Percentiles rank a stretch among this genome's conserved stretches.
These are phyloP conservation scores for Seiridium unicorne DNA, from an alignment of 2,329 filamentous ascomycete genomes.

Conservation along the genomic window DNA sequence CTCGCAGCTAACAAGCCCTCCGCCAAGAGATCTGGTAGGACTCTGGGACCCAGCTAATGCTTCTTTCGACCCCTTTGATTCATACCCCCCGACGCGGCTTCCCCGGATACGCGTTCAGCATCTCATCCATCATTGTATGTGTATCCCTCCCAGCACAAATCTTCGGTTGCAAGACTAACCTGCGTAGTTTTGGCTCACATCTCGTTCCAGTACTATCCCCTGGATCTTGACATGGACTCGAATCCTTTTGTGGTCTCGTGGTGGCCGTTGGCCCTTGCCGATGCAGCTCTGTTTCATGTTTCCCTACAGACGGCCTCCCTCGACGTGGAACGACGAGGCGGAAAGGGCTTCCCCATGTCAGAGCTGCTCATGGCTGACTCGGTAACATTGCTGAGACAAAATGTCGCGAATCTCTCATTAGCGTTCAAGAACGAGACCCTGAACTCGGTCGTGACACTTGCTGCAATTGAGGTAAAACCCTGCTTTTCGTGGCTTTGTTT, in stretches of 20 bases:
- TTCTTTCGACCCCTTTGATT: conserved; percentile 53
- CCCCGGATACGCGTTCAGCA: conserved; percentile 49
- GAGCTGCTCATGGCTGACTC: conserved; percentile 58
- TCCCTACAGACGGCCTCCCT: conserved; percentile 58
- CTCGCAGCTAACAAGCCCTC: too few species aligned
- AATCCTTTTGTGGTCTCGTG: conserved; percentile 59
- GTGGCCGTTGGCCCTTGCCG: conserved; percentile 57
- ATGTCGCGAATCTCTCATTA: conserved; percentile 42
- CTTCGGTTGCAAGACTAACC: conserved; percentile 12
- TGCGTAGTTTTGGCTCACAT: conserved; percentile 52
- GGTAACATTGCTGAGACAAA: conserved; percentile 48
- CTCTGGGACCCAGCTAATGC: conserved; percentile 3
- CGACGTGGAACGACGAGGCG: conserved; percentile 50
- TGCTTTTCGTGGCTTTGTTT: too few species aligned
- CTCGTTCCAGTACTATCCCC: conserved; percentile 59
- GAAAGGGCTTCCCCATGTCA: conserved; percentile 51
- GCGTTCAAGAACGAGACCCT: conserved; percentile 54
- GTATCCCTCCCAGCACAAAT: background rate
- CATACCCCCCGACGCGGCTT: conserved; percentile 52
- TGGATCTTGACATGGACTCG: conserved; percentile 49
- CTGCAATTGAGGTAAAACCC: conserved; percentile 51
- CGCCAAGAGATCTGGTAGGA: background rate
- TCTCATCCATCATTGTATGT: conserved; percentile 55
- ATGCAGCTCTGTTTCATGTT: conserved; percentile 57
- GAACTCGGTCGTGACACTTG: conserved; percentile 56